phyloP scores from a whole-genome alignment of 352 stramenopile genomes.

The Globisporangium nunn region DNA sequence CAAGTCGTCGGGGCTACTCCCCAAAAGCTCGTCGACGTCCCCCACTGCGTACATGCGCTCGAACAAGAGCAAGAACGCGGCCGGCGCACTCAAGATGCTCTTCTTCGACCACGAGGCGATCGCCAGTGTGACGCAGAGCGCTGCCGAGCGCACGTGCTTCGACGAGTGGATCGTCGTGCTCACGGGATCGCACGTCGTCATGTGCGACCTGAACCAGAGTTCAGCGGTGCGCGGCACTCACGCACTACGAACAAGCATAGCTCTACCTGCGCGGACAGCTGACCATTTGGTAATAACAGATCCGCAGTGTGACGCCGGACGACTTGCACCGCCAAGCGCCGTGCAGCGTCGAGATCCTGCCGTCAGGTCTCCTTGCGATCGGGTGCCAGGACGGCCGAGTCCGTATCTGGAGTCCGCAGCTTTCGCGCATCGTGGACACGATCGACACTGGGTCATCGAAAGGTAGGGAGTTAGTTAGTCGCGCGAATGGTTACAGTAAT shows the following conservation, averaged over 20 bases:
- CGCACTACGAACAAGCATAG: too few species aligned
- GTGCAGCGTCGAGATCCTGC: conserved; percentile 52
- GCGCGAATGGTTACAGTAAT: too few species aligned
- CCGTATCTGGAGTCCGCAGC: conserved; percentile 52
- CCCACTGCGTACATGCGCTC: conserved; percentile 45
- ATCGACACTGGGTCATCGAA: conserved; percentile 53
- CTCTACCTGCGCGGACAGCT: background rate
- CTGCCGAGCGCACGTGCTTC: conserved; percentile 42
- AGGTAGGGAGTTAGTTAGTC: conserved; percentile 16
- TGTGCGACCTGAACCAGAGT: conserved; percentile 69
- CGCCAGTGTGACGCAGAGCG: conserved; percentile 28
- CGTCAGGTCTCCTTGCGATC: conserved; percentile 56
- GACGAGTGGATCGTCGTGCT: conserved; percentile 71
- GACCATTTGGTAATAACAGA: conserved; percentile 6
- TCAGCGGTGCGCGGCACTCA: conserved; percentile 21
- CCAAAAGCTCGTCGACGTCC: conserved; percentile 29
- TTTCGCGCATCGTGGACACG: conserved; percentile 50
- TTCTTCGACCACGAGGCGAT: conserved; percentile 78
- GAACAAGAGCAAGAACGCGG: conserved; percentile 28
- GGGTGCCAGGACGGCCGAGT: conserved; percentile 74
- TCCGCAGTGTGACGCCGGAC: conserved; percentile 33
- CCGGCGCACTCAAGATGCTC: conserved; percentile 43
- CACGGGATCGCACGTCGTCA: conserved; percentile 45
- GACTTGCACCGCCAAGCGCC: conserved; percentile 57
- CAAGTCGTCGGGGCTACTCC: conserved; percentile 18